These are phyloP conservation scores for Chrysanthemum lavandulifolium DNA, from an alignment of 129 eudicot genomes.

Conservation along the genomic window DNA sequence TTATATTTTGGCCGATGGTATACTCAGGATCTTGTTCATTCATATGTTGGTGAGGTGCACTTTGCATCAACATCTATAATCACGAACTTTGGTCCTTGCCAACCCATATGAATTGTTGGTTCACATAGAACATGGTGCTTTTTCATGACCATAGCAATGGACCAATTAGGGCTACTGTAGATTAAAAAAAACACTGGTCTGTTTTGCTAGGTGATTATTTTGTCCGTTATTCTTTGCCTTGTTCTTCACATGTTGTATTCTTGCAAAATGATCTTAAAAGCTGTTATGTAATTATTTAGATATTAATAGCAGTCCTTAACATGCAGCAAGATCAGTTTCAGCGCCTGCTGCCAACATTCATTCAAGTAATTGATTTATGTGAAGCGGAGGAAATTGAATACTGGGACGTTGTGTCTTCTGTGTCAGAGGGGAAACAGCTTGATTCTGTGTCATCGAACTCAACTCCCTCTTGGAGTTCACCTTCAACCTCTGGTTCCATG, in stretches of 20 bases:
- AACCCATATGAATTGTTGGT: too few species aligned
- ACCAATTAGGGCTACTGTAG: background rate
- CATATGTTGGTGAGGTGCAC: too few species aligned
- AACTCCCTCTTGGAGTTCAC: constrained; percentile 34
- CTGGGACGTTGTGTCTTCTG: constrained; percentile 83
- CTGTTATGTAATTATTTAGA: background rate
- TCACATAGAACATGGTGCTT: too few species aligned
- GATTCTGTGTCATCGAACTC: constrained; percentile 40
- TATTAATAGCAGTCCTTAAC: background rate
- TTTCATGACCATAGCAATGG: background rate
- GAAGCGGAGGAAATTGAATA: constrained; percentile 77
- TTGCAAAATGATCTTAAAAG: background rate
- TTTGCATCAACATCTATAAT: too few species aligned
- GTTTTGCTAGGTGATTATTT: constrained; percentile 2
- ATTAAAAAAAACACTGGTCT: background rate
- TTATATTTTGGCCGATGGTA: background rate
- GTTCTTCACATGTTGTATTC: background rate
- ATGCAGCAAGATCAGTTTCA: constrained; percentile 92
- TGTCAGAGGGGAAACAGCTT: constrained; percentile 71
- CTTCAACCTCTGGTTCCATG: constrained; percentile 31
- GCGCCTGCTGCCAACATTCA: constrained; percentile 82
- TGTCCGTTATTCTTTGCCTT: background rate
- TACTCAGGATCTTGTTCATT: background rate
- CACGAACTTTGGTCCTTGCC: too few species aligned
- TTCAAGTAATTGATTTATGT: constrained; percentile 82